phyloP scores from a whole-genome alignment of 768 basidiomycete species.

The Russula sp. region DNA sequence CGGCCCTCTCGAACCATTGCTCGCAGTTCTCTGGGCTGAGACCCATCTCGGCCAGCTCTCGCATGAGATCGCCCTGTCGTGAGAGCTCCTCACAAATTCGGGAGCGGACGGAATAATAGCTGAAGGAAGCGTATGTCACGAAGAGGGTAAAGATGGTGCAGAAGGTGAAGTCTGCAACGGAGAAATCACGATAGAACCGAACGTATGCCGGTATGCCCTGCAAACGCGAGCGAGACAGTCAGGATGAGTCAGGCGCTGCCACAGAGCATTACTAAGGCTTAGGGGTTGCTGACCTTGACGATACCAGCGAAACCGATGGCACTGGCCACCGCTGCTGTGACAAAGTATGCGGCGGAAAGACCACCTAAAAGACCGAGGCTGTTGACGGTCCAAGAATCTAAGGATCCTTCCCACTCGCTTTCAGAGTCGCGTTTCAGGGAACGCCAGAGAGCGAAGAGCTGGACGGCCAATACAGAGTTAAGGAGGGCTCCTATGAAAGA shows the following conservation, averaged over 20 bases:
- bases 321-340: constrained; percentile 55
- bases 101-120: constrained; percentile 43
- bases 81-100: constrained; percentile 69
- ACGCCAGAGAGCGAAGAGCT: constrained; percentile 38
- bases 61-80: constrained; percentile 66
- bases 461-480: constrained; percentile 35
- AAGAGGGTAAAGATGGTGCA: constrained; percentile 50
- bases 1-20: constrained; percentile 63
- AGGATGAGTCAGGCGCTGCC: not conserved
- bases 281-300: constrained; percentile 42
- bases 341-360: constrained; percentile 59
- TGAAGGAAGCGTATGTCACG: constrained; percentile 54
- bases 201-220: constrained; percentile 60
- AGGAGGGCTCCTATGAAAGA: constrained; percentile 35
- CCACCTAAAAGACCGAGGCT: constrained; percentile 47
- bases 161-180: constrained; percentile 71
- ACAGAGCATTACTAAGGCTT: not conserved
- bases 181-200: constrained; percentile 76
- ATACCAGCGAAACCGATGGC: constrained; percentile 63
- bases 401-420: constrained; percentile 42
- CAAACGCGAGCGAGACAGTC: not conserved
- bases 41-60: constrained; percentile 61
- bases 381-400: constrained; percentile 35
- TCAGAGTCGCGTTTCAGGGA: constrained; percentile 41
- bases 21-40: constrained; percentile 78